These are phyloP conservation scores for Huiozyma sinensis DNA, from an alignment of 805 yeast species.

Conservation along the genomic window DNA sequence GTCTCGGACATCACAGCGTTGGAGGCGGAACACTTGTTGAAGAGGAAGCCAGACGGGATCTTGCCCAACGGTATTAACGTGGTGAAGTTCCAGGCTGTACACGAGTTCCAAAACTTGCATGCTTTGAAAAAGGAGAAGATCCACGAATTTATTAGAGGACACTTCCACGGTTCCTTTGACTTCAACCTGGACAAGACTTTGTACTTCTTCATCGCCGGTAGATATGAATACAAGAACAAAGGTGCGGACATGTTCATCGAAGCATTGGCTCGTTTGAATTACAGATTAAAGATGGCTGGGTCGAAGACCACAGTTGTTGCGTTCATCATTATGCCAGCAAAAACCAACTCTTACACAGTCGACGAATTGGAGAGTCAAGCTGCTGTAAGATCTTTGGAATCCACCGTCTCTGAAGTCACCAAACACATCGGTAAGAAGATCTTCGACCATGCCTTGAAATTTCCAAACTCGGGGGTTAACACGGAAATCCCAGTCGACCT, in stretches of 20 bases:
- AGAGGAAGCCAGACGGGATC: slow-evolving; percentile 96
- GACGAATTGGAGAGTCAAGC: slow-evolving; percentile 96
- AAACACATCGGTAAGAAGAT: slow-evolving; percentile 73
- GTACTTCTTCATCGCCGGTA: slow-evolving; percentile 92
- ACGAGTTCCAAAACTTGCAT: slow-evolving; percentile 94
- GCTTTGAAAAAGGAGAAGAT: slow-evolving; percentile 85
- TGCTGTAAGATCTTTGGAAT: slow-evolving; percentile 81
- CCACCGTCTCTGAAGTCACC: slow-evolving; percentile 81
- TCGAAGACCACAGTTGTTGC: slow-evolving; percentile 93
- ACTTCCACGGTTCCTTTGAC: slow-evolving; percentile 92
- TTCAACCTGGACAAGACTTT: slow-evolving; percentile 89
- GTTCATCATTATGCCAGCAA: slow-evolving; percentile 97
- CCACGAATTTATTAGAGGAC: slow-evolving; percentile 91
- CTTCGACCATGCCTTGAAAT: slow-evolving; percentile 80
- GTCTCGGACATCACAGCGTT: slow-evolving; percentile 96
- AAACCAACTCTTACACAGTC: slow-evolving; percentile 85
- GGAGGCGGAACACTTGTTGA: slow-evolving; percentile 84
- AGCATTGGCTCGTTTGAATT: slow-evolving; percentile 83
- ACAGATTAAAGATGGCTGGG: slow-evolving; percentile 66
- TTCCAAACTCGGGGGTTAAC: slow-evolving; percentile 38
- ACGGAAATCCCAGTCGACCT: slow-evolving; percentile 62
- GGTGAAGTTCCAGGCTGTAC: slow-evolving; percentile 92
- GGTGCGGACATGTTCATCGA: slow-evolving; percentile 95
- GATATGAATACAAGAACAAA: slow-evolving; percentile 92
- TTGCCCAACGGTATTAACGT: slow-evolving; percentile 94